These are phyloP conservation scores for Alternaria sp. DNA, from an alignment of 2,329 filamentous ascomycete genomes.

Conservation along the genomic window DNA sequence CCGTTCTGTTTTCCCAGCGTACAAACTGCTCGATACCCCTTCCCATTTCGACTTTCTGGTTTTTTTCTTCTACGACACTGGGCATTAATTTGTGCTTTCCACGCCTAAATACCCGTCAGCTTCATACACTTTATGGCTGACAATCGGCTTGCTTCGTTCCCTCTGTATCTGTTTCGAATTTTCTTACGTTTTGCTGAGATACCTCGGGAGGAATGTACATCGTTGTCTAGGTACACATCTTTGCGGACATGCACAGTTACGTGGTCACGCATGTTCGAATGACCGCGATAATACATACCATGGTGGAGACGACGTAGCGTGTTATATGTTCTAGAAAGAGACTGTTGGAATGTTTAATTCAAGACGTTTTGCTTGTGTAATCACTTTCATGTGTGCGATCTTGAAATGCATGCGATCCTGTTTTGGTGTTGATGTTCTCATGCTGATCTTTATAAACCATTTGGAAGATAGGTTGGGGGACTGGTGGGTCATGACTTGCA, in stretches of 20 bases:
- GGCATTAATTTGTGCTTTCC: slow-evolving; percentile 5
- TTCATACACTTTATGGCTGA: slow-evolving; percentile 1
- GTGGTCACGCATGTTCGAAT: neutral
- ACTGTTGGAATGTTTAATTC: slow-evolving; percentile 1
- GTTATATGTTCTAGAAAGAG: neutral
- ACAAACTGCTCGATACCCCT: slow-evolving; percentile 41
- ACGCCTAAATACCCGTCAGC: slow-evolving; percentile 35
- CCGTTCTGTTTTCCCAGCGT: slow-evolving; percentile 28
- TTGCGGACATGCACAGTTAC: neutral
- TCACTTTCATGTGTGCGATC: neutral
- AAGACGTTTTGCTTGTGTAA: neutral
- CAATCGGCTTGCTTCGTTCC: slow-evolving; percentile 8
- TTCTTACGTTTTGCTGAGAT: slow-evolving; percentile 7
- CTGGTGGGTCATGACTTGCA: neutral
- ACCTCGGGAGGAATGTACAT: slow-evolving; percentile 18
- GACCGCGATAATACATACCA: slow-evolving; percentile 3
- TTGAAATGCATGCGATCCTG: neutral
- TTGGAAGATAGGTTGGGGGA: neutral
- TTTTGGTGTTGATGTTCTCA: neutral
- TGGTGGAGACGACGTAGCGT: slow-evolving; percentile 3
- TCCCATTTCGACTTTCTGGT: slow-evolving; percentile 27
- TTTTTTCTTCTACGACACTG: slow-evolving; percentile 10
- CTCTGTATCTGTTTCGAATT: neutral
- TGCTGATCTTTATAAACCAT: neutral
- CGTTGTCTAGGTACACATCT: slow-evolving; percentile 10